These are phyloP conservation scores for Azolla pinnata DNA, from an alignment of 75 land plant genomes.

Conservation along the genomic window DNA sequence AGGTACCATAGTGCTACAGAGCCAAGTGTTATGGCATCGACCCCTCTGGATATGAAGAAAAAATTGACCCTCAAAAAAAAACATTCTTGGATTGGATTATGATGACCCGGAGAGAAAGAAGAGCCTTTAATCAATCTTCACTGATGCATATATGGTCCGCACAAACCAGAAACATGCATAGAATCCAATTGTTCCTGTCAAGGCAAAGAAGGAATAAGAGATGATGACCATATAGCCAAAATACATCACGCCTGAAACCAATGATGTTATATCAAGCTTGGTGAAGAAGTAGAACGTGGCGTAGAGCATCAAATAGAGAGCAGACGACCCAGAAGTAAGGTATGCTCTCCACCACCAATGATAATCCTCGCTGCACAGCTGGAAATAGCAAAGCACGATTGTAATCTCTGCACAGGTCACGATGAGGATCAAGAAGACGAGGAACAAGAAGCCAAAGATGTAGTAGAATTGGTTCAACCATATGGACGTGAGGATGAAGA, in stretches of 20 bases:
- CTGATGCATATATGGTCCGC: conserved; percentile 43
- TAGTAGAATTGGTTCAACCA: conserved; percentile 63
- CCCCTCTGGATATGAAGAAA: too few relatives aligned
- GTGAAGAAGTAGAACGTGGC: conserved; percentile 53
- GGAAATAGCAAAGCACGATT: conserved; percentile 52
- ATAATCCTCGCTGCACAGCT: conserved; percentile 58
- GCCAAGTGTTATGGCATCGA: too few relatives aligned
- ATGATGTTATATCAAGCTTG: conserved; percentile 47
- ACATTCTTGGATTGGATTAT: too few relatives aligned
- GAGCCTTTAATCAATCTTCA: conserved; percentile 41
- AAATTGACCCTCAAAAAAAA: too few relatives aligned
- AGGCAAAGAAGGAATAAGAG: conserved; percentile 46
- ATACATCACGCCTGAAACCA: conserved; percentile 50
- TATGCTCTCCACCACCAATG: conserved; percentile 62
- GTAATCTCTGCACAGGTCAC: conserved; percentile 57
- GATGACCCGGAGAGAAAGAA: too few relatives aligned
- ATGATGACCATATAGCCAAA: conserved; percentile 51
- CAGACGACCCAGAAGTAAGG: conserved; percentile 46
- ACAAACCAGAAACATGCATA: conserved; percentile 57
- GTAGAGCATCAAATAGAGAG: conserved; percentile 41
- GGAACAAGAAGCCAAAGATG: conserved; percentile 54
- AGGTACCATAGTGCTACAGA: too few relatives aligned
- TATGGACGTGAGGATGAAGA: conserved; percentile 55
- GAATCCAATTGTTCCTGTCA: conserved; percentile 52
- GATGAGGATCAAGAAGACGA: conserved; percentile 46